These are phyloP conservation scores for Coemansia sp. DNA, from an alignment of 192 early-diverging fungal species.

Conservation along the genomic window DNA sequence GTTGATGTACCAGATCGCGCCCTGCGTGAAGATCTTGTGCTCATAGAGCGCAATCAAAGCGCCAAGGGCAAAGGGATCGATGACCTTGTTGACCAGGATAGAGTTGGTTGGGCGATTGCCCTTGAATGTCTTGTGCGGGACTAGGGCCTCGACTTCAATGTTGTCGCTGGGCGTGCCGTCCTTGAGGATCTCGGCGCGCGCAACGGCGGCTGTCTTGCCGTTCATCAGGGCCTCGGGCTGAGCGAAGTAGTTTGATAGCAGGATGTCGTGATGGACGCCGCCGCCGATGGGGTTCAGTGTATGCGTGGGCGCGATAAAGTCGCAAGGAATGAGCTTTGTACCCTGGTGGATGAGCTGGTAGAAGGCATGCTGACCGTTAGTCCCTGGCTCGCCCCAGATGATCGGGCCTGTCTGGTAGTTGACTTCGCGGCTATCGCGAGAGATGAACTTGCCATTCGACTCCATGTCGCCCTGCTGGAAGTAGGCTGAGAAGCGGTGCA, in stretches of 20 bases:
- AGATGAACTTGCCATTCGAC: constrained; percentile 95
- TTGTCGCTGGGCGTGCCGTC: constrained; percentile 53
- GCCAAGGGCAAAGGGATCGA: constrained; percentile 90
- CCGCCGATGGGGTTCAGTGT: constrained; percentile 90
- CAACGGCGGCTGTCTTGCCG: constrained; percentile 84
- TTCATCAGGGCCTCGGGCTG: constrained; percentile 98
- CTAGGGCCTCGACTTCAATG: constrained; percentile 65
- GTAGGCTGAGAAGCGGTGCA: constrained; percentile 97
- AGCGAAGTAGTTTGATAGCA: constrained; percentile 99
- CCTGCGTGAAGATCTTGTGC: constrained; percentile 99
- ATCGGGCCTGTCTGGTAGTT: constrained; percentile 93
- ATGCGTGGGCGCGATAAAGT: constrained; percentile 95
- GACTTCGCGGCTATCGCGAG: constrained; percentile 78
- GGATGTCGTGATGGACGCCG: constrained; percentile 90
- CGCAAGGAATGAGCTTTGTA: constrained; percentile 93
- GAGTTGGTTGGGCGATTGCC: constrained; percentile 99
- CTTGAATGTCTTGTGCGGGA: constrained; percentile 95
- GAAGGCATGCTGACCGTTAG: constrained; percentile 99
- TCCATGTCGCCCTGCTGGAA: constrained; percentile 99
- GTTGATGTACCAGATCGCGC: constrained; percentile 98
- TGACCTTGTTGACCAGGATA: constrained; percentile 85
- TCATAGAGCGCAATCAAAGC: constrained; percentile 97
- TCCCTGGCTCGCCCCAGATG: constrained; percentile 99
- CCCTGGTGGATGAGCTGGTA: constrained; percentile 99
- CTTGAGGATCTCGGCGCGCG: constrained; percentile 77